Base-by-base conservation (phyloP, 306 rosid species). In the Castanea crenata region DNA sequence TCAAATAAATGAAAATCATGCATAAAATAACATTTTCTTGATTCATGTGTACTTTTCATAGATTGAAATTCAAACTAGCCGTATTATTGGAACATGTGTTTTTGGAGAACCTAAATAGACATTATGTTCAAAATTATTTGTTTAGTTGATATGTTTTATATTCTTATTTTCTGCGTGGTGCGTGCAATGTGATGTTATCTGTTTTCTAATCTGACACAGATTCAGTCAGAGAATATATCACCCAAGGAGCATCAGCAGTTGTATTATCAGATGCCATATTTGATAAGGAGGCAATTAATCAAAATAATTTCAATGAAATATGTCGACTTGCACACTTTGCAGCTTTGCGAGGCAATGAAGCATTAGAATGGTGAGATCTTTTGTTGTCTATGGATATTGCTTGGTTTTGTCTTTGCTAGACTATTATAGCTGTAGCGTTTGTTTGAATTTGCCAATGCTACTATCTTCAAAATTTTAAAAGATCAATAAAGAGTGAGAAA, bases 231-330 rank as follows among this genome's bases (percentile, higher is more conserved):
- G 91, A 94, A 44, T 94, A 94, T 75, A 91, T 94, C 69, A 57
- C 61, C 46, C 74, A 76, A 55, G 98, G 98, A 82, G 94, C 94
- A 71, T 84, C 92, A 4, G 51, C 98, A 2, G 98, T 94, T 78
- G 94, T 92, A 74, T 79, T 94, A 83, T 94, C 98, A 51, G 94
- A 94, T 78, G 97, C 97, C 18, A 92, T 94, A 84, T 94, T 92
- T 85, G 85, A 91, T 81, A 92, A 81, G 85, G 93, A 88, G 52
- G 91, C 92, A 49, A 83, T 92, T 80, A 76, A 41, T 13, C 77
- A 76, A 73, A 59, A 76, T 49, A 41, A 92, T 83, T 91, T 89
- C 55, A 75, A 75, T 18, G 88, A 83, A 85, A 89, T 94, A 82
- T 80, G 56, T 80, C 76, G 86, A 82, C 93, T 92, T 79, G 97